A percentile compares a stretch with the other conserved stretches of the same genome.
phyloP scores from a whole-genome alignment of 352 stramenopile genomes.

The Globisporangium spiculum region DNA sequence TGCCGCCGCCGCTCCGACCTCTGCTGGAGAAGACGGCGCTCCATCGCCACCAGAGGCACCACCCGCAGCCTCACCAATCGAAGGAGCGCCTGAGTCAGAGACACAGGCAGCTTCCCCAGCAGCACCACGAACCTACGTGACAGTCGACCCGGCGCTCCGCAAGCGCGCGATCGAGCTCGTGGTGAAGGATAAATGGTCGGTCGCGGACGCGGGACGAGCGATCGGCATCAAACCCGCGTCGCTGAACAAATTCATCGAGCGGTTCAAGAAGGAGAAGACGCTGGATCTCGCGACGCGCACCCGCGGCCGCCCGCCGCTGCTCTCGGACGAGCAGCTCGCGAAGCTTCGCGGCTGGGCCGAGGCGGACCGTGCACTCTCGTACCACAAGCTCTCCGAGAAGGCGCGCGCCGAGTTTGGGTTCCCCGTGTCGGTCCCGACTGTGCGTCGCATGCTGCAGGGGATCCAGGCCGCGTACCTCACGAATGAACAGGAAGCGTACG shows the following conservation, averaged over 20 bases:
- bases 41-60: neutral
- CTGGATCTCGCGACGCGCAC: neutral
- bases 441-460: neutral
- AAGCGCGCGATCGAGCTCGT: conserved; percentile 1
- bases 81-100: neutral
- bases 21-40: neutral
- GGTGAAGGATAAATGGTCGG: conserved; percentile 5
- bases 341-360: neutral
- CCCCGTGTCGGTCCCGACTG: neutral
- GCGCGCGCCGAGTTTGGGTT: conserved; percentile 1
- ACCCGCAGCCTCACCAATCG: neutral
- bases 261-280: conserved; percentile 1
- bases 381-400: neutral
- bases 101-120: neutral
- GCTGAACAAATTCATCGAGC: conserved; percentile 4
- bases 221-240: conserved; percentile 1
- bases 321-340: neutral
- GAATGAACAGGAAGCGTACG: neutral
- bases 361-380: neutral
- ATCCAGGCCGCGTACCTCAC: neutral
- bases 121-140: neutral
- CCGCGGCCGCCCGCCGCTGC: neutral
- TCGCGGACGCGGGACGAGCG: neutral
- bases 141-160: neutral
- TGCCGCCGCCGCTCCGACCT: neutral